These are phyloP conservation scores for Parachaetomium inaequale DNA, from an alignment of 495 filamentous ascomycete species.

Conservation along the genomic window DNA sequence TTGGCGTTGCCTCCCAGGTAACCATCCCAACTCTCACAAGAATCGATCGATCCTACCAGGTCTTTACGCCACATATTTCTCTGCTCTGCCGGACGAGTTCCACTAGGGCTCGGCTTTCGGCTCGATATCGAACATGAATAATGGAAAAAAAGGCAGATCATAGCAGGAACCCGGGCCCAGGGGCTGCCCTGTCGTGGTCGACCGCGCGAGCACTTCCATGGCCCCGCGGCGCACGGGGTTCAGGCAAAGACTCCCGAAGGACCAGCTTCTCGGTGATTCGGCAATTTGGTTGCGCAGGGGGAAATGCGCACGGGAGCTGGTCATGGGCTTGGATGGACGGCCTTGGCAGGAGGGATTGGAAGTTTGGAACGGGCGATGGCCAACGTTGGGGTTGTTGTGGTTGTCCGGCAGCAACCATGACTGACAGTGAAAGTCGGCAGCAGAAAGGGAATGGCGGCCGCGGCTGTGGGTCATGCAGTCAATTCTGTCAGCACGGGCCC, in stretches of 20 bases:
- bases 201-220: constrained; percentile 1
- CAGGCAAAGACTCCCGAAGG: neutral
- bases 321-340: neutral
- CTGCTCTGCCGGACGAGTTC: too few species aligned
- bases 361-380: neutral
- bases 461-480: too few species aligned
- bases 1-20: neutral
- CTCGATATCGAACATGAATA: too few species aligned
- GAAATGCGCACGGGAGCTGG: neutral
- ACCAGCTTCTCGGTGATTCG: neutral
- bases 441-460: too few species aligned
- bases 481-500: too few species aligned
- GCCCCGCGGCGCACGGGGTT: neutral
- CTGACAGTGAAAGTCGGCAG: too few species aligned
- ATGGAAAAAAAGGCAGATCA: neutral
- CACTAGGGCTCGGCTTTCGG: too few species aligned
- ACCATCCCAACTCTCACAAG: too few species aligned
- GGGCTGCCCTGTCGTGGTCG: neutral
- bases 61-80: too few species aligned
- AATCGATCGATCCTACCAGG: too few species aligned
- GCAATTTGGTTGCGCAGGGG: neutral
- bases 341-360: neutral
- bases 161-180: neutral
- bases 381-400: neutral
- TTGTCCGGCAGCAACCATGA: too few species aligned